Evolutionary conservation across 2,329 filamentous ascomycete species (phyloP).

Genomic region (Cordyceps pruinosa): DNA sequence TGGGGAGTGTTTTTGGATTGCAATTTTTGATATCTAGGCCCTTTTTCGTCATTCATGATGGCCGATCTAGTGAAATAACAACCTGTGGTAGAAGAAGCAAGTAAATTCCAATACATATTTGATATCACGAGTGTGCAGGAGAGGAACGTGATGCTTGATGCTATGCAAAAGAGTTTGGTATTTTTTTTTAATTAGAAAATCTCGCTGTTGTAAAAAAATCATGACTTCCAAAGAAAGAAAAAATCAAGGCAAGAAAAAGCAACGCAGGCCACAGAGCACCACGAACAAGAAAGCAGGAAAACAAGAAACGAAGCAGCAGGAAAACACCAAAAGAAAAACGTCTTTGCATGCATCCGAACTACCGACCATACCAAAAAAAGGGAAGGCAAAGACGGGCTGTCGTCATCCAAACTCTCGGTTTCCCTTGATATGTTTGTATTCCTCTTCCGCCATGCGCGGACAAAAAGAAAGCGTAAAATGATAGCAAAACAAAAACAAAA

Average conservation of each 20-base stretch:
- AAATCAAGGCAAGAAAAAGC: not conserved
- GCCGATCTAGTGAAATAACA: not conserved
- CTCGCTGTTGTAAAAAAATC: constrained; percentile 5
- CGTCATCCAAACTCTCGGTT: not conserved
- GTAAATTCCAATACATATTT: not conserved
- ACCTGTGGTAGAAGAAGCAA: not conserved
- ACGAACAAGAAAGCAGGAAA: not conserved
- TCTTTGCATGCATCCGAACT: not conserved
- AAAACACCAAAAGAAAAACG: not conserved
- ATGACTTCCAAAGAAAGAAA: not conserved
- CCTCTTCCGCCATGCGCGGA: not conserved
- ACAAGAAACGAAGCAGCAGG: not conserved
- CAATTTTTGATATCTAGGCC: not conserved
- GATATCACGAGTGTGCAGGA: not conserved
- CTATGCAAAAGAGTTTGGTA: constrained; percentile 1
- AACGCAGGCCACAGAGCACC: not conserved
- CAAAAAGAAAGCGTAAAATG: no score
- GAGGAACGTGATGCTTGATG: not conserved
- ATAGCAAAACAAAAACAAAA: no score
- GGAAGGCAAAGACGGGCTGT: not conserved
- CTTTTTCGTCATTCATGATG: not conserved
- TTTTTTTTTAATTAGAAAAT: constrained; percentile 10
- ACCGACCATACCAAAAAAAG: not conserved
- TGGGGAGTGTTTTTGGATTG: no score
- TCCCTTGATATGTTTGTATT: not conserved